Evolutionary conservation across 768 basidiomycete species (phyloP).

Genomic region (Cystofilobasidium ferigula): DNA sequence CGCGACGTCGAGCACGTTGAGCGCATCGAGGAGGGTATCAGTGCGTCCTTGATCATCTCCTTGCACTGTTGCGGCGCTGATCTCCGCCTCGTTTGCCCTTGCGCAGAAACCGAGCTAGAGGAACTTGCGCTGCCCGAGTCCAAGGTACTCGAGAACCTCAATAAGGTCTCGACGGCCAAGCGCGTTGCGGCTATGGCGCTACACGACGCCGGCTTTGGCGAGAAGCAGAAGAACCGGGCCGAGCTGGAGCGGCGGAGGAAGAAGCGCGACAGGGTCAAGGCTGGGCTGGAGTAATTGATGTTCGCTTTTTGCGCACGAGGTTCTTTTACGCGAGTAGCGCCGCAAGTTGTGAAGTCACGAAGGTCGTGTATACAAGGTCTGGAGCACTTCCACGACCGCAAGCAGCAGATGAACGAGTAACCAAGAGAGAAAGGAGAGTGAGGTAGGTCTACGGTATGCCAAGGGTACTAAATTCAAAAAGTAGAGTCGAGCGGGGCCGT

Average conservation of each 20-base stretch:
- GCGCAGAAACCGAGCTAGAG: slow-evolving; percentile 57
- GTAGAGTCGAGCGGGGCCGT: too few species aligned
- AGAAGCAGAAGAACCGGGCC: slow-evolving; percentile 58
- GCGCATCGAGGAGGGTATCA: slow-evolving; percentile 72
- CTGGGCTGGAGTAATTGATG: slow-evolving; percentile 2
- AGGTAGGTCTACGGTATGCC: too few species aligned
- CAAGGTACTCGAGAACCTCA: slow-evolving; percentile 70
- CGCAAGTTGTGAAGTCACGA: too few species aligned
- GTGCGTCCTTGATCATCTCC: slow-evolving; percentile 44
- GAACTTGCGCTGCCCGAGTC: slow-evolving; percentile 69
- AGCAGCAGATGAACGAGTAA: too few species aligned
- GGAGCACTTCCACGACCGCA: too few species aligned
- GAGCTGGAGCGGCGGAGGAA: slow-evolving; percentile 17
- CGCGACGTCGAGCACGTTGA: slow-evolving; percentile 73
- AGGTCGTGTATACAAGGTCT: too few species aligned
- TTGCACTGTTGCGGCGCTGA: neutral
- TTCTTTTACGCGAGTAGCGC: too few species aligned
- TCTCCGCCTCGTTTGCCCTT: neutral
- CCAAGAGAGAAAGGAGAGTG: too few species aligned
- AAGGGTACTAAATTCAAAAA: too few species aligned
- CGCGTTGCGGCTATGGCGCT: slow-evolving; percentile 84
- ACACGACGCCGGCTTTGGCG: slow-evolving; percentile 78
- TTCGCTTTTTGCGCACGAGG: too few species aligned
- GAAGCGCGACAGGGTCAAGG: slow-evolving; percentile 17
- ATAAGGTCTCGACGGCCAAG: slow-evolving; percentile 82